Evolutionary conservation across 305 asterid genomes (phyloP).

Genomic region (Withania somnifera): DNA sequence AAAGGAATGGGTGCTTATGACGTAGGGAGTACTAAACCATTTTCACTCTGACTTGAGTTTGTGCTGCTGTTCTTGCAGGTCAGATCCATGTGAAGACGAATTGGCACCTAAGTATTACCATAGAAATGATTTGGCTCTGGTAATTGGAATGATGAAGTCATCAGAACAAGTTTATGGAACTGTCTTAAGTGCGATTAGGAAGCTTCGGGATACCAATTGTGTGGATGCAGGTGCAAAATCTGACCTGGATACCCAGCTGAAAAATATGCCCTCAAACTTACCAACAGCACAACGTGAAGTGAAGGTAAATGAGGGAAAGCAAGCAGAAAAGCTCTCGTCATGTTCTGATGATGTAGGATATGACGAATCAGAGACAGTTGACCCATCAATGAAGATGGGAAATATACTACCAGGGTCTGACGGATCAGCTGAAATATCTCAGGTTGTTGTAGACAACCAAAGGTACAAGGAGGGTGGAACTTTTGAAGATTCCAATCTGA

Average conservation of each 20-base stretch:
- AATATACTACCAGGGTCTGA: slow-evolving; percentile 53
- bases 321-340: slow-evolving; percentile 19
- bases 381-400: slow-evolving; percentile 30
- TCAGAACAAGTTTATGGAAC: slow-evolving; percentile 26
- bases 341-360: slow-evolving; percentile 25
- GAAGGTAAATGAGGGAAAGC: slow-evolving; percentile 25
- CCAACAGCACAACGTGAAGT: slow-evolving; percentile 9
- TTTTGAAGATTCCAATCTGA: slow-evolving; percentile 28
- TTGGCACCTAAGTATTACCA: slow-evolving; percentile 42
- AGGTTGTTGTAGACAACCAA: slow-evolving; percentile 31
- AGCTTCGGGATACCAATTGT: slow-evolving; percentile 45
- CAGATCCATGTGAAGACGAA: slow-evolving; percentile 41
- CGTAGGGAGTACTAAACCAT: no score
- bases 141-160: slow-evolving; percentile 53
- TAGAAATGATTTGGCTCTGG: slow-evolving; percentile 44
- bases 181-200: slow-evolving; percentile 40
- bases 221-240: slow-evolving; percentile 32
- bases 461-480: slow-evolving; percentile 20
- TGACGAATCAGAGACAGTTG: slow-evolving; percentile 34
- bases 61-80: slow-evolving; percentile 42
- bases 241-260: slow-evolving; percentile 26
- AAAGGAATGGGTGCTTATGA: no score
- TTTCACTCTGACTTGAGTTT: neutral
- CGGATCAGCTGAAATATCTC: slow-evolving; percentile 66
- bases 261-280: neutral